A percentile compares a stretch with the other conserved stretches of the same genome.
Conservation (phyloP, 192 early-diverging fungal species). For the Mortierella hygrophila region DNA sequence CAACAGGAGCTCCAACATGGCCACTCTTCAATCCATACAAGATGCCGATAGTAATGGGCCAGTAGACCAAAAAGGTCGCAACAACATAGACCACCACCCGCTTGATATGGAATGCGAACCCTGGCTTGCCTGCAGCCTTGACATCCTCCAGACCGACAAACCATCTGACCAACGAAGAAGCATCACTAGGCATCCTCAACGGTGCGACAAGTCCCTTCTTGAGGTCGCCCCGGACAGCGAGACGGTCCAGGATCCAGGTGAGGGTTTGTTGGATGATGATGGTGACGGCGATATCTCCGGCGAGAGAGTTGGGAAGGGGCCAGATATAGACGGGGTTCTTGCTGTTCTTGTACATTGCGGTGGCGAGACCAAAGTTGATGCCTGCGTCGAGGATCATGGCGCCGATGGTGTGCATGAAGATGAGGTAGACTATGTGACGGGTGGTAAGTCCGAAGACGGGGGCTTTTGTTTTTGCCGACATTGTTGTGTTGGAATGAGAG, state of each 20-base stretch:
- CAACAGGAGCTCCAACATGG: neutral
- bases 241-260: conserved; percentile 33
- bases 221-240: conserved; percentile 21
- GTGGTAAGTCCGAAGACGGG: conserved; percentile 21
- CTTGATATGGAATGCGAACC: conserved; percentile 15
- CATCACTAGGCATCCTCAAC: conserved; percentile 30
- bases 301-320: conserved; percentile 33
- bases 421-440: conserved; percentile 28
- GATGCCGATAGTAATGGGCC: conserved; percentile 36
- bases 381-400: conserved; percentile 34
- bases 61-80: conserved; percentile 16
- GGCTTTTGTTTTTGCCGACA: conserved; percentile 8
- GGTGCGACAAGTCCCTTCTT: conserved; percentile 28
- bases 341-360: conserved; percentile 41
- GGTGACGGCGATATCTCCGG: conserved; percentile 37
- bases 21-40: conserved; percentile 26
- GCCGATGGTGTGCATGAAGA: conserved; percentile 35
- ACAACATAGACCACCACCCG: conserved; percentile 15
- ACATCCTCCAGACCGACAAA: conserved; percentile 33
- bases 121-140: neutral
- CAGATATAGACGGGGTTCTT: conserved; percentile 22
- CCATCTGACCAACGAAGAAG: conserved; percentile 17
- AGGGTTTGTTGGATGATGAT: conserved; percentile 33
- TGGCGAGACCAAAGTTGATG: conserved; percentile 50
- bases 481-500: neutral